A percentile compares a stretch with the other conserved stretches of the same genome.
phyloP scores from a whole-genome alignment of 306 rosid species.

The Ochetophila trinervis region DNA sequence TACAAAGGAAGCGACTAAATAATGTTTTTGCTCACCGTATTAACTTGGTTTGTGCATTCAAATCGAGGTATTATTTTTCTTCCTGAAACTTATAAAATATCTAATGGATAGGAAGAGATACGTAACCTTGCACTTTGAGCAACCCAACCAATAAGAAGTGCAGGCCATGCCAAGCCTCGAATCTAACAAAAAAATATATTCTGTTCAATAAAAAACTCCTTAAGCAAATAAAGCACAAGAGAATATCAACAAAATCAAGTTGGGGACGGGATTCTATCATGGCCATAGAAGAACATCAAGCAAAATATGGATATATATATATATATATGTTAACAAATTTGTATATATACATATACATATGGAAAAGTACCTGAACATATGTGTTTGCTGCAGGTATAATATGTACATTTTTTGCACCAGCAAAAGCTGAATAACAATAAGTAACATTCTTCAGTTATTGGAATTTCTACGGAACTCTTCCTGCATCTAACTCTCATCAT shows the following conservation, averaged over 20 bases:
- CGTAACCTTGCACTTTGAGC: constrained; percentile 80
- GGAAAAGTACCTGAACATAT: constrained; percentile 67
- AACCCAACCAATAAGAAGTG: constrained; percentile 64
- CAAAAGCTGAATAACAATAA: constrained; percentile 58
- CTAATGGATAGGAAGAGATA: constrained; percentile 19
- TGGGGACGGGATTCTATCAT: not conserved
- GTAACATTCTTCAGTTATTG: constrained; percentile 32
- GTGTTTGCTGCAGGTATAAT: constrained; percentile 79
- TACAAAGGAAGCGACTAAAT: not conserved
- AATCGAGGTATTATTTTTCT: not conserved
- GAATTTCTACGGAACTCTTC: constrained; percentile 23
- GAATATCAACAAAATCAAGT: not conserved
- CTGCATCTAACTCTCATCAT: constrained; percentile 17
- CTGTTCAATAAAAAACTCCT: constrained; percentile 15
- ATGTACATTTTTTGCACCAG: constrained; percentile 61
- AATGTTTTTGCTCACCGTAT: not conserved
- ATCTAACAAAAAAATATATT: constrained; percentile 42
- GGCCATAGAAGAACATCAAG: constrained; percentile 8
- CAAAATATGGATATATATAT: not conserved
- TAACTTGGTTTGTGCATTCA: not conserved
- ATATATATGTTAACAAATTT: too few species aligned
- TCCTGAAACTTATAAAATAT: not conserved
- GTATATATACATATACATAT: not conserved
- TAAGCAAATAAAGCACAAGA: constrained; percentile 6
- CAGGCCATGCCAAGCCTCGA: constrained; percentile 87